Percentiles rank a stretch among this genome's conserved stretches.
phyloP scores from a whole-genome alignment of 345 rosid genomes.

The Populus ilicifolia region DNA sequence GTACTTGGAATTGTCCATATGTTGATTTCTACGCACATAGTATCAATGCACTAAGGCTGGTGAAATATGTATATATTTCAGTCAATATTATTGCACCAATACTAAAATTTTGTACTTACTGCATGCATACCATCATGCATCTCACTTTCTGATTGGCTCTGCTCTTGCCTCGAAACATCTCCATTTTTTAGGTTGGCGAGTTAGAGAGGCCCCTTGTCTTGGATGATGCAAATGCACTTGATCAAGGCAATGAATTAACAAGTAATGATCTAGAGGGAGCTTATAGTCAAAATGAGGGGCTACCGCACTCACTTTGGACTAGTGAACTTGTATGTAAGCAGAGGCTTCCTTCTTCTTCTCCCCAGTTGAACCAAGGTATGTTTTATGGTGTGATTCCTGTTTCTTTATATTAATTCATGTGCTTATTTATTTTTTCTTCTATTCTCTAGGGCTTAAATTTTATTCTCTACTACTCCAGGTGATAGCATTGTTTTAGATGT shows the following conservation, averaged over 20 bases:
- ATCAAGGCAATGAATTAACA: constrained; percentile 47
- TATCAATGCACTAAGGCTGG: not conserved
- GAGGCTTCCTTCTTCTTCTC: constrained; percentile 53
- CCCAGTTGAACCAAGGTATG: constrained; percentile 44
- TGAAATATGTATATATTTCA: not conserved
- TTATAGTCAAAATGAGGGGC: constrained; percentile 56
- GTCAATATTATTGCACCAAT: not conserved
- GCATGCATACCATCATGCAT: not conserved
- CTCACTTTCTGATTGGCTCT: not conserved
- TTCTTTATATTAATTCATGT: constrained; percentile 1
- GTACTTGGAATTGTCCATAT: not conserved
- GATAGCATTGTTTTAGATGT: constrained; percentile 62
- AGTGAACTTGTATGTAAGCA: constrained; percentile 62
- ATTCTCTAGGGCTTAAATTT: not conserved
- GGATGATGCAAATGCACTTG: constrained; percentile 40
- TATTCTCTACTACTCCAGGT: constrained; percentile 35
- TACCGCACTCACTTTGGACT: constrained; percentile 42
- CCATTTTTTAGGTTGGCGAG: constrained; percentile 45
- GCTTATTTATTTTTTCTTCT: constrained; percentile 4
- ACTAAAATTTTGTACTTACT: not conserved
- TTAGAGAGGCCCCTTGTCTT: constrained; percentile 73
- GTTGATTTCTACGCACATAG: not conserved
- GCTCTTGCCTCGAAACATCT: constrained; percentile 8
- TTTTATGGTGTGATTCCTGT: not conserved
- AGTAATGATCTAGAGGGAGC: constrained; percentile 70